A percentile compares a stretch with the other conserved stretches of the same genome.
Conservation (phyloP, 352 stramenopile genomes). For the Hyaloperonospora brassicae region DNA sequence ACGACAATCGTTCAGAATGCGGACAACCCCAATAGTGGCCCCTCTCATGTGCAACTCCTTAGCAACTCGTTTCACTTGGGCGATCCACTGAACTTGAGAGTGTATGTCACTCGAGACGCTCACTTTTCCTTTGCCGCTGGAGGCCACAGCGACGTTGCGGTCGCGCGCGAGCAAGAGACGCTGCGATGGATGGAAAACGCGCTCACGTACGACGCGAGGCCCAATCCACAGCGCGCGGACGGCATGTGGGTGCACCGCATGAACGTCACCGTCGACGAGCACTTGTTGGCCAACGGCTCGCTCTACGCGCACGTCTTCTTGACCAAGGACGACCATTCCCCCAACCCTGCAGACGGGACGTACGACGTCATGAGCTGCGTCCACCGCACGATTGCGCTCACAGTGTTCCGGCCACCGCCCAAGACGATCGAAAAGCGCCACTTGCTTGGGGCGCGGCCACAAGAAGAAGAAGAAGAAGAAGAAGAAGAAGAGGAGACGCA, state of each 20-base stretch:
- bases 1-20: constrained; percentile 12
- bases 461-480: constrained; percentile 3
- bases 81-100: constrained; percentile 45
- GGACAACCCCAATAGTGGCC: constrained; percentile 14
- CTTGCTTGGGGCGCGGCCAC: constrained; percentile 28
- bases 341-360: constrained; percentile 51
- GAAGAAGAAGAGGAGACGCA: neutral
- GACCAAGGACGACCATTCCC: constrained; percentile 59
- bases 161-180: constrained; percentile 41
- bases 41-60: constrained; percentile 17
- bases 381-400: constrained; percentile 56
- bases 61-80: constrained; percentile 52
- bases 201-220: constrained; percentile 41
- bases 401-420: constrained; percentile 62
- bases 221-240: constrained; percentile 45
- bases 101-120: constrained; percentile 52
- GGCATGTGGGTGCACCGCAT: constrained; percentile 36
- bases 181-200: constrained; percentile 52
- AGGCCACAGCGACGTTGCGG: constrained; percentile 11
- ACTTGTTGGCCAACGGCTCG: constrained; percentile 67
- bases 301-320: constrained; percentile 83
- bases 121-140: constrained; percentile 45
- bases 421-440: constrained; percentile 77
- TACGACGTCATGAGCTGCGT: constrained; percentile 50
- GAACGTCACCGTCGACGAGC: constrained; percentile 69